Evolutionary conservation across 2,329 filamentous ascomycete species (phyloP), one percentile per base, ranked within the genome.

Genomic region (Pseudopyrenochaeta lycopersici): DNA sequence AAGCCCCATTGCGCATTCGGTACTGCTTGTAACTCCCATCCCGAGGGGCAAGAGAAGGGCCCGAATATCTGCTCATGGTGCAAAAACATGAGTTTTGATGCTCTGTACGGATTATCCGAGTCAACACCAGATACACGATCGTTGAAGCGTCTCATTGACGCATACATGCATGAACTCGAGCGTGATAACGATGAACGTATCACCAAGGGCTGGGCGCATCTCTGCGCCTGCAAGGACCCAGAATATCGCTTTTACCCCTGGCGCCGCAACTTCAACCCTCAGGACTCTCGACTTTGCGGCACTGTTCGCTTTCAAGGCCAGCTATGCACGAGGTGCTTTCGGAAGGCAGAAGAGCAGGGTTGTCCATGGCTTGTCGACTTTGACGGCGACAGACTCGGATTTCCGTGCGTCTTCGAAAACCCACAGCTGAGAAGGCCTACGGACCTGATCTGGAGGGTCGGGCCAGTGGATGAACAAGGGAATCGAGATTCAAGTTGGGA

Each of bases 141-240:
- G 9, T 42, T 67, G 15, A 61, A 52, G 10, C 49, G 47, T 21
- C 51, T 62, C 17, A 54, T 67, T n/a, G 51, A 67, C 21, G 43
- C 35, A 7, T 63, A 64, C 47, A 59, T 54, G 47, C 53, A 56
- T 17, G 58, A 68, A 40, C 60, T 68, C 21, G 57, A 66, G 30
- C 52, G 43, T 17, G 60, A 67, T 38, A 54, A 40, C 31, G 46
- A 54, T 4, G 64, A 68, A 47, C 59, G 65, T 1, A 50, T 62
- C 30, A 40, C 38, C 14, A 68, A 62, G 56, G 58, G 58, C 23
- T 68, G 64, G 65, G 21, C 54, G 6, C 49, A 54, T 17, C 55
- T 66, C 7, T 68, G 65, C 40, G 62, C 62, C 11, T 62, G 59
- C 36, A 68, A 67, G 55, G 62, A 68, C 23, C 62, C 62, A 7